phyloP scores from a whole-genome alignment of 1,284 basidiomycete species.

The Cerioporus squamosus region DNA sequence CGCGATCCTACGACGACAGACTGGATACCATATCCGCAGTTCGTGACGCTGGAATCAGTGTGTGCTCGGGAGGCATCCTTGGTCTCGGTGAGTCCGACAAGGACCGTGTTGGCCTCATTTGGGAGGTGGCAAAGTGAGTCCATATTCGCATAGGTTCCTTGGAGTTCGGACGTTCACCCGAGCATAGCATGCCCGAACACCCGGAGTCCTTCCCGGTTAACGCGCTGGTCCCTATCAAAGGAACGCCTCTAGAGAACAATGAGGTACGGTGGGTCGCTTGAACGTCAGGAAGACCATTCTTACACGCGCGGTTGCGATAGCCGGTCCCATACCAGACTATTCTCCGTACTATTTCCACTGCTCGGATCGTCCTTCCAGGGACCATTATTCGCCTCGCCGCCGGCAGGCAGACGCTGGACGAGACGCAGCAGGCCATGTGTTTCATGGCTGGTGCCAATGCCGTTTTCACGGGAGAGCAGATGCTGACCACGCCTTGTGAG shows the following conservation, averaged over 20 bases:
- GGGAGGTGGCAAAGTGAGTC: slow-evolving; percentile 87
- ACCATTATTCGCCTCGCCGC: slow-evolving; percentile 97
- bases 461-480: slow-evolving; percentile 96
- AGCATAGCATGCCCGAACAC: slow-evolving; percentile 84
- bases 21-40: slow-evolving; percentile 90
- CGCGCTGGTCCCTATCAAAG: slow-evolving; percentile 83
- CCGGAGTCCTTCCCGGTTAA: slow-evolving; percentile 99
- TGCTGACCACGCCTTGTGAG: slow-evolving; percentile 96
- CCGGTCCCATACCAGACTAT: slow-evolving; percentile 84
- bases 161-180: slow-evolving; percentile 7
- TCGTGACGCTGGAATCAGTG: slow-evolving; percentile 93
- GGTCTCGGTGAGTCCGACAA: slow-evolving; percentile 92
- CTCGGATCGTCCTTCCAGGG: slow-evolving; percentile 88
- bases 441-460: slow-evolving; percentile 99
- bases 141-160: background rate
- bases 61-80: slow-evolving; percentile 96
- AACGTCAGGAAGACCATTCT: background rate
- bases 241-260: slow-evolving; percentile 74
- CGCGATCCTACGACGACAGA: slow-evolving; percentile 93
- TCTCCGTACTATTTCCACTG: slow-evolving; percentile 93
- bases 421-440: slow-evolving; percentile 96
- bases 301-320: slow-evolving; percentile 42
- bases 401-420: slow-evolving; percentile 88
- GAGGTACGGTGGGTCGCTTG: slow-evolving; percentile 48
- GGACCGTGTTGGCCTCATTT: slow-evolving; percentile 93